Conservation (phyloP, 345 rosid species). For the Mangifera indica region DNA sequence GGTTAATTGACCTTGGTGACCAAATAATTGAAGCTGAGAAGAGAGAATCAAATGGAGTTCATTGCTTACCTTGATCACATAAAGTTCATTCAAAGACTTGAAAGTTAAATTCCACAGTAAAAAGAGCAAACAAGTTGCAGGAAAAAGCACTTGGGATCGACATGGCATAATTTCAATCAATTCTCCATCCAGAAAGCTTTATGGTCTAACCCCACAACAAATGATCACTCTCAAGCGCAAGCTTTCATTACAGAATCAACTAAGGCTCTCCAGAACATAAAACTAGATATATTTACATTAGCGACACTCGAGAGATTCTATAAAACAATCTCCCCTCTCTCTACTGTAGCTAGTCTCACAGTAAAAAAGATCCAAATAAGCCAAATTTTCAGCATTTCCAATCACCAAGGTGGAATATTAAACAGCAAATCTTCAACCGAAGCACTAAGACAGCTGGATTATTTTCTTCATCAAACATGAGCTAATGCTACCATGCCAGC, state of each 20-base stretch:
- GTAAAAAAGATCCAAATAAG: neutral
- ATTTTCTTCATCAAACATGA: neutral
- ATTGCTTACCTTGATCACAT: neutral
- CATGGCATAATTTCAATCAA: conserved; percentile 1
- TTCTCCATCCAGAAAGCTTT: neutral
- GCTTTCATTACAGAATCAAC: neutral
- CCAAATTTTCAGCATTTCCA: neutral
- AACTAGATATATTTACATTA: conserved; percentile 1
- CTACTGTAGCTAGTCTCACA: neutral
- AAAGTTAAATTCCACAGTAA: neutral
- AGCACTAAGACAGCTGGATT: neutral
- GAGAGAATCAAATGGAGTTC: neutral
- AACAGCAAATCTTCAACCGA: neutral
- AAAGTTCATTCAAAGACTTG: neutral
- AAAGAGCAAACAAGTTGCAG: neutral
- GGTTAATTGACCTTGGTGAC: neutral
- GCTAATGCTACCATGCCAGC: neutral
- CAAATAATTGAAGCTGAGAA: neutral
- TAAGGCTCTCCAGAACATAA: neutral
- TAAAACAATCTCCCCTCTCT: neutral
- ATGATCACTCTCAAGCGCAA: neutral
- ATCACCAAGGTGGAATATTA: neutral
- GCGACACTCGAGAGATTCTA: neutral
- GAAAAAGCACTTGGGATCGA: neutral
- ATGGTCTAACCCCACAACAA: conserved; percentile 3